phyloP scores from a whole-genome alignment of 1,284 basidiomycete species.

The Ustilago sp. region DNA sequence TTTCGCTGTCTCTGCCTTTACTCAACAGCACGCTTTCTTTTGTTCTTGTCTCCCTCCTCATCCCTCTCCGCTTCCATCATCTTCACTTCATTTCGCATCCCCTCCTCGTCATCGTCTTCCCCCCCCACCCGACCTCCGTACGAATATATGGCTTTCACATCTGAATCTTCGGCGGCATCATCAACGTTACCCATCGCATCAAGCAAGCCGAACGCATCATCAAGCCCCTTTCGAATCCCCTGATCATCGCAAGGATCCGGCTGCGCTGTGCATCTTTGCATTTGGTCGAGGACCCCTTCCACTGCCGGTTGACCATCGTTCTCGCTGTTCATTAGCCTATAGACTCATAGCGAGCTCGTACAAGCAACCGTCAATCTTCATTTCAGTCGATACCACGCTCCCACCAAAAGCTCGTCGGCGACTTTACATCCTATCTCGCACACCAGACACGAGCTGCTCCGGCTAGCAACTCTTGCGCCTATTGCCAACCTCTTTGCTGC shows the following conservation, averaged over 20 bases:
- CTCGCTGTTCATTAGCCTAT: neutral
- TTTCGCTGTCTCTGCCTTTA: neutral
- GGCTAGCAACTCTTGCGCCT: conserved; percentile 20
- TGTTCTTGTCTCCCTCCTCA: neutral
- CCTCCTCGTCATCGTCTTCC: neutral
- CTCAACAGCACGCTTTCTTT: neutral
- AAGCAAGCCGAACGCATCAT: neutral
- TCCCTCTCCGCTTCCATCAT: neutral
- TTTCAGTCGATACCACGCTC: neutral
- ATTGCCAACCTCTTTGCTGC: neutral
- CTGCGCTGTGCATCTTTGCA: neutral
- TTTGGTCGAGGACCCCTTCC: neutral
- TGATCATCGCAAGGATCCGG: conserved; percentile 2
- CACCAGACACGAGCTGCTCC: conserved; percentile 23
- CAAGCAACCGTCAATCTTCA: conserved; percentile 1
- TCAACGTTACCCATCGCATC: neutral
- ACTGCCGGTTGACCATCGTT: neutral
- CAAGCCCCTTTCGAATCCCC: neutral
- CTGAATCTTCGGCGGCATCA: neutral
- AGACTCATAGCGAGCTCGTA: neutral
- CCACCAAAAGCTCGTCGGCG: neutral
- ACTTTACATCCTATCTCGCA: neutral
- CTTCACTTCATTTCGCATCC: neutral
- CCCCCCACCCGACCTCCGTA: neutral
- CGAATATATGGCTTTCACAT: neutral